Percentiles rank a stretch among this genome's conserved stretches.
These are phyloP conservation scores for Aegilops longissima DNA, from an alignment of 176 grass and related monocot species.

Conservation along the genomic window DNA sequence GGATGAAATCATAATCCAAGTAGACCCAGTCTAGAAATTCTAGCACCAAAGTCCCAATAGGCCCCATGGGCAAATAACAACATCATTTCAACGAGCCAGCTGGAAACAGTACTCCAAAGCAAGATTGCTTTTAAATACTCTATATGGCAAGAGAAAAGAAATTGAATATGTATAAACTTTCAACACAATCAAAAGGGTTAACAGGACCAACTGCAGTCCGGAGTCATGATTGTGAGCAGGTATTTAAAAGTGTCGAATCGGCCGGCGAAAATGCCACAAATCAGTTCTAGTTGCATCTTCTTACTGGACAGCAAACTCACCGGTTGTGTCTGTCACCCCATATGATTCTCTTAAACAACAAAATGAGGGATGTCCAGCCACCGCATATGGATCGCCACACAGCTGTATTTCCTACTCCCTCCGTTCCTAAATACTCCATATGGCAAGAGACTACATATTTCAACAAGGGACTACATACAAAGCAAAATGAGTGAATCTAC, in stretches of 20 bases:
- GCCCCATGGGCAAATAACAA: neutral
- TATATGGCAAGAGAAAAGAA: neutral
- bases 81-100: neutral
- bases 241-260: neutral
- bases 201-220: neutral
- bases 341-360: too few species aligned
- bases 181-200: neutral
- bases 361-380: neutral
- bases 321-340: neutral
- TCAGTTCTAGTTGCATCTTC: neutral
- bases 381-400: neutral
- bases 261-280: neutral
- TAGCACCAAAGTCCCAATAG: neutral
- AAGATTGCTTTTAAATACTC: neutral
- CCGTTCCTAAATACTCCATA: too few species aligned
- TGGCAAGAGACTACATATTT: too few species aligned
- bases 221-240: neutral
- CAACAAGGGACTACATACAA: too few species aligned
- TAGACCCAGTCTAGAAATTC: neutral
- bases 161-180: neutral
- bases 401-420: neutral
- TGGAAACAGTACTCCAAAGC: neutral
- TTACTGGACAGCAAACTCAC: neutral
- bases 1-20: neutral
- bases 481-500: too few species aligned